Evolutionary conservation across 1,284 basidiomycete genomes (phyloP), one percentile per base, ranked within the genome.

Genomic region (Coniferiporia sulphurascens): DNA sequence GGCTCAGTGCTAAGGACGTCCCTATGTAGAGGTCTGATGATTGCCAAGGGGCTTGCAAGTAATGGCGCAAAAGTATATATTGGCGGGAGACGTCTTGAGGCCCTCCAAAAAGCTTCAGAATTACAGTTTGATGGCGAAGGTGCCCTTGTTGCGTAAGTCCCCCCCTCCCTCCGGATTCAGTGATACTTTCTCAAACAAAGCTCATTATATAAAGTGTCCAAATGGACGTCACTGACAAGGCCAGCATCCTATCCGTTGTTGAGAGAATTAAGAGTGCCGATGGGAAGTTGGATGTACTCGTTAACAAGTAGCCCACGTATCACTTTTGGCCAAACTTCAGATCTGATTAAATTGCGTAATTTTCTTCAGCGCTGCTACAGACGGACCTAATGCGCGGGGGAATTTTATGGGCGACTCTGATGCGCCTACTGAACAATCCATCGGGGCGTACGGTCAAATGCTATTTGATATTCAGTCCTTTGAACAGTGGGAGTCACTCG

Each of bases 41-140:
- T 78, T 55, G 69, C 77, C 32, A 71, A 71, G 63, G 69, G 71
- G 5, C 67, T 78, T 19, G 74, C 75, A 3, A 70, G 66, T 9
- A 78, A 77, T 56, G 77, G 77, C 5, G 78, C 77, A 12, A 73
- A 71, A 45, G 77, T 79, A 12, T 79, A 79, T 67, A 74, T 80
- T 59, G 66, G 65, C 3, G 69, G 69, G 10, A 64, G 72, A 27
- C 64, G 69, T 4, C 62, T 63, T 43, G 68, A 72, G 32, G 67
- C 68, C 32, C 65, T 74, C 4, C 61, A 68, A 17, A 59, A 67
- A 17, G 66, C 65, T 15, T 65, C 66, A 0, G 43, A 64, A 34
- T 43, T 48, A 21, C 58, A 27, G 13, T 48, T 61, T 44, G 62
- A 62, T 19, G 46, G 55, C 13, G 19, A 43, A 6, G 54, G 54